Evolutionary conservation across 805 yeast species (phyloP).

Genomic region (Starmerella sirachaensis): DNA sequence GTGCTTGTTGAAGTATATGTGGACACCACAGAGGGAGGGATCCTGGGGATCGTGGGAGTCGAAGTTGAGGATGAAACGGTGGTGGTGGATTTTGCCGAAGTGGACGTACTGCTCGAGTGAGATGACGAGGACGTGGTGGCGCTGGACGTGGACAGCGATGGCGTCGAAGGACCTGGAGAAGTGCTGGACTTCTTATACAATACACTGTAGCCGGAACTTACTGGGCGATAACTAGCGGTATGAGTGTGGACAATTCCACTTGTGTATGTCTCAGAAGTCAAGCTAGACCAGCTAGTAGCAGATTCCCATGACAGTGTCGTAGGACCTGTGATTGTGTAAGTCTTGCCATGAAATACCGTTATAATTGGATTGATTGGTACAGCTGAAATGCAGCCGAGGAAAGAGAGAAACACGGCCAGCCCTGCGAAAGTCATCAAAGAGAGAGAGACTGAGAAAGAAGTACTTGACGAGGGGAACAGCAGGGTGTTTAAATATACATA

Average conservation of each 20-base stretch:
- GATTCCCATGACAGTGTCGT: constrained; percentile 12
- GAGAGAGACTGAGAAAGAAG: constrained; percentile 2
- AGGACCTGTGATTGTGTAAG: constrained; percentile 11
- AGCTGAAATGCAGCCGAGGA: too few species aligned
- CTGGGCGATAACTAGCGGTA: not conserved
- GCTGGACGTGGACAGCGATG: not conserved
- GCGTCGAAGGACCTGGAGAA: not conserved
- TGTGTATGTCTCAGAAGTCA: too few species aligned
- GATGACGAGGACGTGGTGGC: not conserved
- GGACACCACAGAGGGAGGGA: not conserved
- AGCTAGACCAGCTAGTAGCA: not conserved
- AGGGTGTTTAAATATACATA: not conserved
- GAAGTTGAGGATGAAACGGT: not conserved
- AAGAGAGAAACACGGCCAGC: too few species aligned
- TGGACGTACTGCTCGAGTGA: not conserved
- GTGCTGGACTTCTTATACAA: not conserved
- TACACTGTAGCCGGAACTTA: not conserved
- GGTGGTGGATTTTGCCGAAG: not conserved
- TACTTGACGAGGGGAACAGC: not conserved
- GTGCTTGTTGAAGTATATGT: too few species aligned
- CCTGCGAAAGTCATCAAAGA: not conserved
- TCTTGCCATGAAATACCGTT: constrained; percentile 9
- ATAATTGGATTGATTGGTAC: constrained; percentile 5
- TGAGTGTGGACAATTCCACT: not conserved
- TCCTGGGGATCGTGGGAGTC: not conserved